phyloP scores from a whole-genome alignment of 1,139 yeast species.

The Geotrichum carabidarum region DNA sequence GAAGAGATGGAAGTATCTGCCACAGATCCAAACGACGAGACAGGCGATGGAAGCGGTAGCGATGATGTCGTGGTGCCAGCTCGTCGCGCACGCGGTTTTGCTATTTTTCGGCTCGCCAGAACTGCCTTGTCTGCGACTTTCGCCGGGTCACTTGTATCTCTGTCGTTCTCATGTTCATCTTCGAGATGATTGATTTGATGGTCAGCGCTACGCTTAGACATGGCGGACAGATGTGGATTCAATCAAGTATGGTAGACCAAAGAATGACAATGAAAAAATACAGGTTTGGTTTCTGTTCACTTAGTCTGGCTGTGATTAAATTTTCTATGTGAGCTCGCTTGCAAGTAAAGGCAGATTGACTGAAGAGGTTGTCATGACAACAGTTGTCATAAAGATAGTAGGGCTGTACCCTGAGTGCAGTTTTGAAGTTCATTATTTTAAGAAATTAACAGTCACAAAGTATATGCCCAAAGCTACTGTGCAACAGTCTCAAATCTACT shows the following conservation, averaged over 20 bases:
- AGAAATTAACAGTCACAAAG: not conserved
- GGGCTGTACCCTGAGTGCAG: not conserved
- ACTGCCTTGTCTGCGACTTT: constrained; percentile 5
- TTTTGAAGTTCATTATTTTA: not conserved
- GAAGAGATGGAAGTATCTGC: not conserved
- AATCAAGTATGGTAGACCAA: not conserved
- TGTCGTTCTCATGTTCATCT: not conserved
- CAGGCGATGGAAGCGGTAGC: constrained; percentile 1
- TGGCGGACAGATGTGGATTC: not conserved
- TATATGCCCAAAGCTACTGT: not conserved
- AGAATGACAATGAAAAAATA: not conserved
- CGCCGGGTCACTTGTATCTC: constrained; percentile 5
- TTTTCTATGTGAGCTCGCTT: not conserved
- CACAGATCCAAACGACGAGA: constrained; percentile 1
- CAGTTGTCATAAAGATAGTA: not conserved
- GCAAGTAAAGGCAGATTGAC: not conserved
- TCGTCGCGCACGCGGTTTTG: constrained; percentile 8
- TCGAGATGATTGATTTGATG: not conserved
- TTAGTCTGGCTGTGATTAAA: not conserved
- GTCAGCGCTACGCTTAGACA: constrained; percentile 2
- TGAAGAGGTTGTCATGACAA: not conserved
- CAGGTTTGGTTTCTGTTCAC: not conserved
- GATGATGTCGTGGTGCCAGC: not conserved
- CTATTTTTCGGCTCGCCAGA: constrained; percentile 2
- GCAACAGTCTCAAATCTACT: not conserved